These are phyloP conservation scores for Blastobotrys americana DNA, from an alignment of 805 yeast genomes.

Conservation along the genomic window DNA sequence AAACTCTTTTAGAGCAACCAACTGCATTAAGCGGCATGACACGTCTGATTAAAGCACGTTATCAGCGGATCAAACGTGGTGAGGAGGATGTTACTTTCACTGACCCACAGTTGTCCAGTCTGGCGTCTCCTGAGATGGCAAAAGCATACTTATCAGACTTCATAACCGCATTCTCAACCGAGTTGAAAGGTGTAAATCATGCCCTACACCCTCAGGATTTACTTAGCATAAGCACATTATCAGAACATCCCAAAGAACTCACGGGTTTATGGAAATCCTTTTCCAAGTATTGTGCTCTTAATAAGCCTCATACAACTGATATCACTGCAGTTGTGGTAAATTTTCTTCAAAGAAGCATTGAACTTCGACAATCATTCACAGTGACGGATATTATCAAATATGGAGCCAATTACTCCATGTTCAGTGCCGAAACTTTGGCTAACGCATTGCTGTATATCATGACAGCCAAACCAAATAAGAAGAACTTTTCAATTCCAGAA, in stretches of 20 bases:
- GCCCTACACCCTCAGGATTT: background rate
- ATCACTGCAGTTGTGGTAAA: background rate
- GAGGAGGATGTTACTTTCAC: too few species aligned
- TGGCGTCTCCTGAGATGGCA: too few species aligned
- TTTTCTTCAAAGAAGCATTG: slow-evolving; percentile 8
- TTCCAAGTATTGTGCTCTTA: background rate
- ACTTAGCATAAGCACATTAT: too few species aligned
- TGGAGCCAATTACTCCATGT: slow-evolving; percentile 8
- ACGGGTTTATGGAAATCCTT: slow-evolving; percentile 1
- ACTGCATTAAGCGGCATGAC: too few species aligned
- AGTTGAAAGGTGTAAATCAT: background rate
- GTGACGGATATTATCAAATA: slow-evolving; percentile 11
- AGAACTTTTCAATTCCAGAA: slow-evolving; percentile 3
- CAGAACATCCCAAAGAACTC: background rate
- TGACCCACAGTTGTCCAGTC: too few species aligned
- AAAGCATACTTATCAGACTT: background rate
- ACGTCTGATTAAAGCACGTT: too few species aligned
- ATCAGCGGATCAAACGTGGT: too few species aligned
- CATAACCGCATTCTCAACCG: background rate
- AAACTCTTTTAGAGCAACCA: too few species aligned
- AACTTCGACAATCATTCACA: slow-evolving; percentile 7
- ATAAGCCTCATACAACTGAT: background rate
- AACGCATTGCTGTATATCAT: slow-evolving; percentile 23
- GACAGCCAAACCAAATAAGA: slow-evolving; percentile 23
- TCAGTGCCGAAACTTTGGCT: slow-evolving; percentile 12